Percentiles rank a stretch among this genome's conserved stretches.
phyloP scores from a whole-genome alignment of 31 red algal genomes.

The Bonnemaisonia californica region DNA sequence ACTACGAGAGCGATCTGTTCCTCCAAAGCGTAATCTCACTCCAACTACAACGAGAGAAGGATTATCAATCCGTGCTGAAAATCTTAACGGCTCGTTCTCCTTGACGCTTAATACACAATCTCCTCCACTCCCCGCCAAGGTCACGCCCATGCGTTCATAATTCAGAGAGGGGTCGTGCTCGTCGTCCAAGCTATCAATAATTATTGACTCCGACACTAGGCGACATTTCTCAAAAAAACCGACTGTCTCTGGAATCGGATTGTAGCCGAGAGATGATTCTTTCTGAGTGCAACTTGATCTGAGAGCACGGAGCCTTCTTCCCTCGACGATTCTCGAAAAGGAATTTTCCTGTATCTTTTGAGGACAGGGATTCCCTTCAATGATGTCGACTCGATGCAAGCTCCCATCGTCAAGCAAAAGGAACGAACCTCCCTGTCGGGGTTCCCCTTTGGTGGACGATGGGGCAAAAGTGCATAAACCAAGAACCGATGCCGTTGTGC shows the following conservation, averaged over 20 bases:
- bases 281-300: not conserved
- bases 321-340: conserved; percentile 27
- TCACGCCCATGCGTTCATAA: conserved; percentile 61
- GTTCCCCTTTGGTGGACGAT: conserved; percentile 19
- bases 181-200: conserved; percentile 35
- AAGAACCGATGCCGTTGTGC: conserved; percentile 33
- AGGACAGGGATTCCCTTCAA: not conserved
- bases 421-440: conserved; percentile 19
- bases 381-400: conserved; percentile 43
- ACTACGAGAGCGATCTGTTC: conserved; percentile 71
- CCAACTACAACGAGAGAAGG: conserved; percentile 65
- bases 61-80: conserved; percentile 49
- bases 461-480: conserved; percentile 39
- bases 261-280: conserved; percentile 10
- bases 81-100: conserved; percentile 53
- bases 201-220: conserved; percentile 51
- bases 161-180: conserved; percentile 1
- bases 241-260: conserved; percentile 44
- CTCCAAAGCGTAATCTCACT: conserved; percentile 74
- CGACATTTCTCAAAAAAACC: conserved; percentile 81
- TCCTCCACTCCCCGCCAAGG: conserved; percentile 51
- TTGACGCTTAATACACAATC: conserved; percentile 65
- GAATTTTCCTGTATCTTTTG: conserved; percentile 29
- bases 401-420: conserved; percentile 70
- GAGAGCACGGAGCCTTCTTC: conserved; percentile 12